Evolutionary conservation across 768 basidiomycete genomes (phyloP), one percentile per base, ranked within the genome.

Genomic region (Kwoniella botswanensis): DNA sequence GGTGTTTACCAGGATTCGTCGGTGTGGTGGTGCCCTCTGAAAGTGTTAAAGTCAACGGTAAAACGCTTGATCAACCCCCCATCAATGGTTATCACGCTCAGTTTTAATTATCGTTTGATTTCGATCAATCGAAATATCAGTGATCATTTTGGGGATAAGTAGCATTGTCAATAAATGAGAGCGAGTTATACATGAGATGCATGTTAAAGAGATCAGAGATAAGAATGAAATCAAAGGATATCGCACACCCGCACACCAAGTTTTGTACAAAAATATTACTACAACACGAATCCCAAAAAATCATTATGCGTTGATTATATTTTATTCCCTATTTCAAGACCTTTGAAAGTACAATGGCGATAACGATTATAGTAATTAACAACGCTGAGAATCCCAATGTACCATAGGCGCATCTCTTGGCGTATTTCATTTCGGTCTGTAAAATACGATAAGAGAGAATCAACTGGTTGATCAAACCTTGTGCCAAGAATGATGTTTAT

Each of bases 401-500:
- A 5, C 66, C 70, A 43, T 61, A 76, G n/a, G 72, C 57, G 64
- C 80, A 79, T 44, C 75, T 61, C 17, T 67, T 69, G 46, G 80
- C 80, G 63, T 81, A 81, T 65, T 75, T 79, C 42, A 81, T 46
- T 59, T 81, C 80, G 52, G 78, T 74, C 80, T 81, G 57, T 26
- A 21, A 9, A 1, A 7, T 43, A 26, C 0, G 41, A 12, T 35
- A 58, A 21, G 24, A n/a, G 54, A 42, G 22, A 26, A 44, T 79
- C 70, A 75, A 63, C 65, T n/a, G 12, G 17, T 22, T 42, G 24
- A 50, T 35, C 35, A 35, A 35, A 35, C 35, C 35, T 35, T 35
- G 6, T 35, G 7, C 7, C 7, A 3, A 3, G 46, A 18, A 3
- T 21, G 18, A 24, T 42, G 41, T 44, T 41, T 18, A 62, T 5